Evolutionary conservation across 352 stramenopile species (phyloP), one percentile per base, ranked within the genome.

Genomic region (Pythium aristosporum): DNA sequence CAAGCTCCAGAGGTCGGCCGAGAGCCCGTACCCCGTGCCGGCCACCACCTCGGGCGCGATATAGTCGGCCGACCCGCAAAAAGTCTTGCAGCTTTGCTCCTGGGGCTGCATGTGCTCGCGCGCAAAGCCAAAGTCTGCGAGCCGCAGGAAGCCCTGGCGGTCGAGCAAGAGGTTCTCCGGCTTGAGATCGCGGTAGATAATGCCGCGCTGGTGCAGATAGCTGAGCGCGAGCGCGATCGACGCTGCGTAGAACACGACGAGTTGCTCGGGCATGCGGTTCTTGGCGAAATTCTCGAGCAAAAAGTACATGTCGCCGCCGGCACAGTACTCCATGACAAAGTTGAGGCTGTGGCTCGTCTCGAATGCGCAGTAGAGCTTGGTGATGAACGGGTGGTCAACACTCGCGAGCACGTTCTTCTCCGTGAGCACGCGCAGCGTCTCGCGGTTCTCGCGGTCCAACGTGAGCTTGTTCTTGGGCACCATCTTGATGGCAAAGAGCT

Each of bases 261-360:
- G 76, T 9, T 75, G 51, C 77, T 99, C 96, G 0, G 86, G 77
- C 57, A 99, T 96, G 54, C 97, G 97, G 59, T 94, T 88, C 55
- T 97, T 94, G 5, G 91, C 66, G 30, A 87, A 90, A 56, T 92
- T 91, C 65, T 93, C 87, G 21, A 98, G 73, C 71, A 98, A 68
- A 72, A 97, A 98, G 73, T 98, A 98, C 72, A 98, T 87, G 71
- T 98, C 97, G 32, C 97, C 97, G 46, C 97, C 97, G 18, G 96
- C 88, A 69, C 96, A 99, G 79, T 99, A 99, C 74, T 99, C 97
- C 30, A 99, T 82, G 21, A 99, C 97, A 71, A 99, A 99, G 69
- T 99, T 98, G 0, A 99, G 84, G 62, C 98, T 98, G 23, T 95
- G 79, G 15, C 69, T 57, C 1, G 82, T 91, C 68, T 93, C 85